Percentiles rank a stretch among this genome's conserved stretches.
These are phyloP conservation scores for Circinella umbellata DNA, from an alignment of 371 early-diverging fungal species.

Conservation along the genomic window DNA sequence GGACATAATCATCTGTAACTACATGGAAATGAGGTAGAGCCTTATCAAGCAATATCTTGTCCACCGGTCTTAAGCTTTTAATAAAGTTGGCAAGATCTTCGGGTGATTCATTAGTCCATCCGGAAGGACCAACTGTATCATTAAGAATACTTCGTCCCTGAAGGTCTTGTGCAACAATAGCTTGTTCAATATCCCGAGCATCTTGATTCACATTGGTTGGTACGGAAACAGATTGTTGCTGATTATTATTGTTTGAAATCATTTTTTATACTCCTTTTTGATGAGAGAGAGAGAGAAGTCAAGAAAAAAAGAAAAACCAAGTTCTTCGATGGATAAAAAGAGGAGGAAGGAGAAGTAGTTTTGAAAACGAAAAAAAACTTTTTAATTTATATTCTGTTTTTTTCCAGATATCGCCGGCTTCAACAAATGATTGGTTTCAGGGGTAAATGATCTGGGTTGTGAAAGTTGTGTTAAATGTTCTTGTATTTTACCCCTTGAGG, in stretches of 20 bases:
- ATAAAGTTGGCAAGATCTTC: slow-evolving; percentile 17
- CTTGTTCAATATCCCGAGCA: slow-evolving; percentile 17
- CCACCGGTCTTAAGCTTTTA: slow-evolving; percentile 28
- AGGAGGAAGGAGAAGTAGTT: no score
- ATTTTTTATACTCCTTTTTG: no score
- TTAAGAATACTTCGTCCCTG: slow-evolving; percentile 31
- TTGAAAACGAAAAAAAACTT: no score
- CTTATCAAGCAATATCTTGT: slow-evolving; percentile 25
- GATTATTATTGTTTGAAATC: slow-evolving; percentile 1
- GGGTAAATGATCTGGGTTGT: background rate
- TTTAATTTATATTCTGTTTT: no score
- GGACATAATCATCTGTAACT: slow-evolving; percentile 31
- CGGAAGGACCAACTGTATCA: slow-evolving; percentile 28
- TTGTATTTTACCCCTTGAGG: background rate
- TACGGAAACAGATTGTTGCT: background rate
- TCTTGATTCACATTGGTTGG: background rate
- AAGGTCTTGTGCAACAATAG: slow-evolving; percentile 22
- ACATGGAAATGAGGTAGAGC: slow-evolving; percentile 30
- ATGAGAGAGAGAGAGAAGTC: background rate
- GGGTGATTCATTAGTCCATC: slow-evolving; percentile 22
- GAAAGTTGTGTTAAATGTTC: background rate
- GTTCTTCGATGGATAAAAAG: no score
- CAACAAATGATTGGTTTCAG: background rate
- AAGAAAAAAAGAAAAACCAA: background rate
- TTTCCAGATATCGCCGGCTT: no score